phyloP scores from a whole-genome alignment of 805 yeast genomes.

The Jamesozyma jinghongensis region DNA sequence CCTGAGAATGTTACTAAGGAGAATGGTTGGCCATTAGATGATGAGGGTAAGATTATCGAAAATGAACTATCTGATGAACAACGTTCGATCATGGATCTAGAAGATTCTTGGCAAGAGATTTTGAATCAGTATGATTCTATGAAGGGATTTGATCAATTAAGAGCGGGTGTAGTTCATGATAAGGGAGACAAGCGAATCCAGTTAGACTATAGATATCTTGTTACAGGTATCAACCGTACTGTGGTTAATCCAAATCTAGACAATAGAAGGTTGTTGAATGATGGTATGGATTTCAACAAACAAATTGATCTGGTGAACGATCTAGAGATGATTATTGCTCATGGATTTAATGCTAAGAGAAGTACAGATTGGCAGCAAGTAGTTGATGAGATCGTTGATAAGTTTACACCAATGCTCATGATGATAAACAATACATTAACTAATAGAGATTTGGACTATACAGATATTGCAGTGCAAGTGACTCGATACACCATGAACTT shows the following conservation, averaged over 20 bases:
- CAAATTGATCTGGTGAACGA: conserved; percentile 32
- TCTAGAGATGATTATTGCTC: conserved; percentile 25
- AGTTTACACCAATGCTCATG: conserved; percentile 44
- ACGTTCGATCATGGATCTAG: conserved; percentile 16
- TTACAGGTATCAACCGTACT: conserved; percentile 46
- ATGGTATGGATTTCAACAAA: conserved; percentile 29
- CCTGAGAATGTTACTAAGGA: conserved; percentile 19
- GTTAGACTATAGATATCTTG: conserved; percentile 44
- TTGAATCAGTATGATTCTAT: conserved; percentile 22
- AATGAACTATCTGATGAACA: conserved; percentile 17
- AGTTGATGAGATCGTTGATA: conserved; percentile 39
- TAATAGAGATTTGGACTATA: conserved; percentile 5
- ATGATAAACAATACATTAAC: conserved; percentile 34
- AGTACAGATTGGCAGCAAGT: conserved; percentile 50
- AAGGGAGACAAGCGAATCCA: conserved; percentile 40
- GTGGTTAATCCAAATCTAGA: conserved; percentile 43
- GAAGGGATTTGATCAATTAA: conserved; percentile 37
- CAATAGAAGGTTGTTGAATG: conserved; percentile 30
- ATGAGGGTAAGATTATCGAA: conserved; percentile 14
- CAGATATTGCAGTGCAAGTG: conserved; percentile 26
- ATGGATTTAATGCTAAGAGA: conserved; percentile 32
- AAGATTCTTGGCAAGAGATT: conserved; percentile 17
- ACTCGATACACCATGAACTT: conserved; percentile 37
- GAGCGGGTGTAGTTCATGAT: conserved; percentile 40
- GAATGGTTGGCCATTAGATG: conserved; percentile 27